phyloP scores from a whole-genome alignment of 495 filamentous ascomycete species.

The Penicillium robsamsonii region DNA sequence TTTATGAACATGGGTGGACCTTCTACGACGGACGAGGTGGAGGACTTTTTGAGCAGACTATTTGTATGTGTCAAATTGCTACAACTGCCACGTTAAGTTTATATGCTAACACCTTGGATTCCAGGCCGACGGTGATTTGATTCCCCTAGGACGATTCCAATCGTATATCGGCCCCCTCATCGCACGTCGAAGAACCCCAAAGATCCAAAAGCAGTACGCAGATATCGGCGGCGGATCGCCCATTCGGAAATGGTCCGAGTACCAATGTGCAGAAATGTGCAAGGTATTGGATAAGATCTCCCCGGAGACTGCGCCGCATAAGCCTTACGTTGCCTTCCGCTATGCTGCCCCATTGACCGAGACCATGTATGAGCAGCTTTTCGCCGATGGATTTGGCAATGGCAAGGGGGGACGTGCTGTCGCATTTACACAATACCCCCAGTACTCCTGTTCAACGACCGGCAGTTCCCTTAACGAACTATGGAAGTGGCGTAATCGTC shows the following conservation, averaged over 20 bases:
- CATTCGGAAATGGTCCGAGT: conserved; percentile 96
- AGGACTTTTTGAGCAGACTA: conserved; percentile 85
- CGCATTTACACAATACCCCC: conserved; percentile 97
- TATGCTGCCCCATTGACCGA: conserved; percentile 94
- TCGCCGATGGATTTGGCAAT: conserved; percentile 84
- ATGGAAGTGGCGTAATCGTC: conserved; percentile 89
- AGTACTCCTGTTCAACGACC: conserved; percentile 98
- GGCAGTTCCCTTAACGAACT: conserved; percentile 95
- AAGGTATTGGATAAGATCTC: conserved; percentile 87
- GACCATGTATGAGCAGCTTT: conserved; percentile 76
- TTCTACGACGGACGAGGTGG: conserved; percentile 82
- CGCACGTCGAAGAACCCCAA: conserved; percentile 80
- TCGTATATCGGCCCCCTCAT: conserved; percentile 87
- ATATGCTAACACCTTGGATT: conserved; percentile 1
- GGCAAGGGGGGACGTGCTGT: conserved; percentile 88
- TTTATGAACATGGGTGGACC: conserved; percentile 99
- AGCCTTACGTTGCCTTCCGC: conserved; percentile 98
- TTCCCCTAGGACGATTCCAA: conserved; percentile 93
- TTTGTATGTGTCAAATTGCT: conserved; percentile 62
- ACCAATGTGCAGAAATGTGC: conserved; percentile 91
- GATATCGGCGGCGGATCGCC: conserved; percentile 95
- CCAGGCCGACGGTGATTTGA: conserved; percentile 89
- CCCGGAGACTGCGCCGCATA: conserved; percentile 92
- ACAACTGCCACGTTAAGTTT: background rate
- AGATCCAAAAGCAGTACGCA: conserved; percentile 92